Conservation (phyloP, 73 alveolate genomes). For the Uronychia binucleata region DNA sequence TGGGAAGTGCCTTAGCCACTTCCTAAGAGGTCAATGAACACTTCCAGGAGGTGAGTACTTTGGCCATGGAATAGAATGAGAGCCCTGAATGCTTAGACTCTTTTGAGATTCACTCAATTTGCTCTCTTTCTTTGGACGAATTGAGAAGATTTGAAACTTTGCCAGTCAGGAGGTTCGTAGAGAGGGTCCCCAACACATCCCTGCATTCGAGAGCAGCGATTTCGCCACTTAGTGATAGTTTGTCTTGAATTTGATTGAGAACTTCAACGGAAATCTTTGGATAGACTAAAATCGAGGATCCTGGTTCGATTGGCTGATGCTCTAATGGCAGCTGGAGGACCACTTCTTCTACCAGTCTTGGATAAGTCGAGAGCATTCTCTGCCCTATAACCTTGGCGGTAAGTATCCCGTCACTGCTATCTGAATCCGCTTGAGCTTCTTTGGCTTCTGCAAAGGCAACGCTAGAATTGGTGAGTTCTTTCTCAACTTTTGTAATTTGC, state of each 20-base stretch:
- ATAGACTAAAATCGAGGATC: background rate
- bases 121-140: background rate
- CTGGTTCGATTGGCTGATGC: background rate
- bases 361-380: background rate
- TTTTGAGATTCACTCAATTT: background rate
- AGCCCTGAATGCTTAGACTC: background rate
- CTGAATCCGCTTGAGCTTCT: background rate
- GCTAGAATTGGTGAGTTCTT: too few relatives aligned
- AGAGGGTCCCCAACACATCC: background rate
- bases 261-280: background rate
- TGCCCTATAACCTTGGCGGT: background rate
- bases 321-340: background rate
- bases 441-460: too few relatives aligned
- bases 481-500: background rate
- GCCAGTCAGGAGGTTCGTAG: too few relatives aligned
- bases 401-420: too few relatives aligned
- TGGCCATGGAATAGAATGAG: background rate
- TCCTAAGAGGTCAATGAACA: too few relatives aligned
- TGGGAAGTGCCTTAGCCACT: too few relatives aligned
- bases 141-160: background rate
- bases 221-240: background rate
- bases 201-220: background rate
- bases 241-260: background rate
- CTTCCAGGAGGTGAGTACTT: background rate
- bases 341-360: background rate